phyloP scores from a whole-genome alignment of 148 eudicot genomes.

The Vaccinium myrtillus region DNA sequence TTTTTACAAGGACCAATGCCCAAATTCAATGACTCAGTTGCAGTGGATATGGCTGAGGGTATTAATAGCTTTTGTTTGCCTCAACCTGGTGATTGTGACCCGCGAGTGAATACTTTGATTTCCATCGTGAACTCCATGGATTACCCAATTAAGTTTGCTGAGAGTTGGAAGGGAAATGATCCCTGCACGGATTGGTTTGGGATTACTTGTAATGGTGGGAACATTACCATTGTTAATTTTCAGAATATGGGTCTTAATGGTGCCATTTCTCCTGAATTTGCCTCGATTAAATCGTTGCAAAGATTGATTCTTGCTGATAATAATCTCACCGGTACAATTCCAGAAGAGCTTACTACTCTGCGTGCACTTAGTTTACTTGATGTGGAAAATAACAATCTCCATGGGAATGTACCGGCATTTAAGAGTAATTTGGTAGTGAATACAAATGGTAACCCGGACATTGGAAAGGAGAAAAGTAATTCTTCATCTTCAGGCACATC shows the following conservation, averaged over 20 bases:
- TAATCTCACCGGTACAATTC: constrained; percentile 78
- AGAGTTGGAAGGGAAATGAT: constrained; percentile 85
- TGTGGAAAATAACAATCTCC: constrained; percentile 63
- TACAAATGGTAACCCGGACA: constrained; percentile 55
- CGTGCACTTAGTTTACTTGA: constrained; percentile 59
- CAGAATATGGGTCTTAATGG: constrained; percentile 78
- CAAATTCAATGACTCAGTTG: constrained; percentile 55
- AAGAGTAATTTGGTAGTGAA: constrained; percentile 47
- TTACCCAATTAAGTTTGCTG: constrained; percentile 68
- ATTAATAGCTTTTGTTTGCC: constrained; percentile 77
- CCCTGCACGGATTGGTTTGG: constrained; percentile 85
- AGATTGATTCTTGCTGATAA: constrained; percentile 74
- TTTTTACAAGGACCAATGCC: constrained; percentile 86
- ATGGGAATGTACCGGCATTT: constrained; percentile 75
- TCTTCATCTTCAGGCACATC: constrained; percentile 21
- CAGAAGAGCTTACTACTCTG: constrained; percentile 66
- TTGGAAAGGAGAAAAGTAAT: constrained; percentile 65
- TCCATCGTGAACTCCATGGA: constrained; percentile 58
- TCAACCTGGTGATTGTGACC: constrained; percentile 69
- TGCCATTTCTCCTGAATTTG: constrained; percentile 68
- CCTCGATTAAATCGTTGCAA: constrained; percentile 66
- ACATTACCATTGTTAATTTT: constrained; percentile 69
- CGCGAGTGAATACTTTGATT: constrained; percentile 55
- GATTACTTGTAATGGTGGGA: constrained; percentile 69
- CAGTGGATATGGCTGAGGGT: constrained; percentile 49